A percentile compares a stretch with the other conserved stretches of the same genome.
Evolutionary conservation across 768 basidiomycete genomes (phyloP).

Genomic region (Hygrophorus pudorinus): DNA sequence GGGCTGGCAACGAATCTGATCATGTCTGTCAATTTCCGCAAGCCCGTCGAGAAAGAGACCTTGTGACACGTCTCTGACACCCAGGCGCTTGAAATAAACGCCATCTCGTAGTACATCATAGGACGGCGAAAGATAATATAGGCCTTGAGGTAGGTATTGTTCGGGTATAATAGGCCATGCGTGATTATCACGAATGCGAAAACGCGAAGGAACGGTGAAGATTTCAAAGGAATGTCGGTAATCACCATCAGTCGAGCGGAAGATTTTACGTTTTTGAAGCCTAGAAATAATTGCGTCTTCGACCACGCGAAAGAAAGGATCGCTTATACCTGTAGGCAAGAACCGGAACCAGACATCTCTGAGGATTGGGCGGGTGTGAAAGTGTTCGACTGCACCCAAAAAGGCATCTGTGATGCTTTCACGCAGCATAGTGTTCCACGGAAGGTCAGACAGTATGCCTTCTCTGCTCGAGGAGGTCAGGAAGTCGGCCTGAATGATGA

Average conservation of each 20-base stretch:
- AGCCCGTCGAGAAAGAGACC: neutral
- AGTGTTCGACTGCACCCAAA: constrained; percentile 12
- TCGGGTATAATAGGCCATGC: neutral
- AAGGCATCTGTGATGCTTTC: constrained; percentile 13
- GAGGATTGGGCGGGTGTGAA: constrained; percentile 10
- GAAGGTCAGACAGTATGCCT: constrained; percentile 13
- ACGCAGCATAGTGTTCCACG: constrained; percentile 16
- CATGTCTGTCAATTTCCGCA: neutral
- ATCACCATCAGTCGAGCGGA: constrained; percentile 10
- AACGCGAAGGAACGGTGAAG: neutral
- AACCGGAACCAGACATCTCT: constrained; percentile 16
- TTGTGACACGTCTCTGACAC: neutral
- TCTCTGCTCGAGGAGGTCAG: constrained; percentile 19
- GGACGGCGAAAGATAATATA: neutral
- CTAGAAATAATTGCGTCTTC: constrained; percentile 2
- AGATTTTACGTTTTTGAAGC: constrained; percentile 7
- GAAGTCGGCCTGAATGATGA: constrained; percentile 21
- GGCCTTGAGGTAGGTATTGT: neutral
- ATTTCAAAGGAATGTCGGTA: constrained; percentile 7
- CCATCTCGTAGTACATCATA: neutral
- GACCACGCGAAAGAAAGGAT: constrained; percentile 11
- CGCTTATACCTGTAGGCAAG: constrained; percentile 11
- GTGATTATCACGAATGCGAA: neutral
- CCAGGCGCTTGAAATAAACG: neutral
- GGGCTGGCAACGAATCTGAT: neutral